Conservation (phyloP, 208 protist genomes). For the Crithidia bombi region DNA sequence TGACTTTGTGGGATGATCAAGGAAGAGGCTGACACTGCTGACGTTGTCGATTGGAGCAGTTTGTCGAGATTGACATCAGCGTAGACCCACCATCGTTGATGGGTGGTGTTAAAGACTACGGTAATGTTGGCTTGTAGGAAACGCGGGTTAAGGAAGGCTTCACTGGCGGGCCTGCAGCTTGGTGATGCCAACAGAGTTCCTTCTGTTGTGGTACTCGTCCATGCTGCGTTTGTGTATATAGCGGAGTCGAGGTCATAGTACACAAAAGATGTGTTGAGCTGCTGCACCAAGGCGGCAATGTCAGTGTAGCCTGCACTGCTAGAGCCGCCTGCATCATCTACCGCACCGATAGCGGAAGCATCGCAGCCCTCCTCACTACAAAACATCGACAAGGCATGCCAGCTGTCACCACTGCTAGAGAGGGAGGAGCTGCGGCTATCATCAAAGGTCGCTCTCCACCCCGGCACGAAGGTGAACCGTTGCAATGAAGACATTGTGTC, state of each 20-base stretch:
- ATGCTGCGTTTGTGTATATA: not conserved
- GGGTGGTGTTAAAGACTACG: not conserved
- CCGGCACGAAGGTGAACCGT: not conserved
- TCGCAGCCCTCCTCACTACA: not conserved
- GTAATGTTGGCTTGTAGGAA: slow-evolving; percentile 5
- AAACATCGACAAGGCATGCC: not conserved
- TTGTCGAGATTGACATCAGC: not conserved
- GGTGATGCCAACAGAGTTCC: not conserved
- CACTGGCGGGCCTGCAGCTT: not conserved
- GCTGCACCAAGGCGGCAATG: not conserved
- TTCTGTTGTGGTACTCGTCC: not conserved
- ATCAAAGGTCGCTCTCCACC: not conserved
- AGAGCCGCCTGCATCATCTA: not conserved
- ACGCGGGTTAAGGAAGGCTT: not conserved
- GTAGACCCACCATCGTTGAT: not conserved
- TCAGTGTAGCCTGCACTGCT: not conserved
- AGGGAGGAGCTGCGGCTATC: not conserved
- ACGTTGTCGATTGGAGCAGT: not conserved
- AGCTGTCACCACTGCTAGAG: not conserved
- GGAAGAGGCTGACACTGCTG: not conserved
- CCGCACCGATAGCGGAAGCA: not conserved
- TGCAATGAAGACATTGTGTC: not conserved
- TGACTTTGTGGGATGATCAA: too few relatives aligned
- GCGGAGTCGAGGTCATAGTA: not conserved
- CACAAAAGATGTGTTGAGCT: not conserved